A percentile compares a stretch with the other conserved stretches of the same genome.
phyloP scores from a whole-genome alignment of 2,329 filamentous ascomycete genomes.

The Fusarium transvaalense region DNA sequence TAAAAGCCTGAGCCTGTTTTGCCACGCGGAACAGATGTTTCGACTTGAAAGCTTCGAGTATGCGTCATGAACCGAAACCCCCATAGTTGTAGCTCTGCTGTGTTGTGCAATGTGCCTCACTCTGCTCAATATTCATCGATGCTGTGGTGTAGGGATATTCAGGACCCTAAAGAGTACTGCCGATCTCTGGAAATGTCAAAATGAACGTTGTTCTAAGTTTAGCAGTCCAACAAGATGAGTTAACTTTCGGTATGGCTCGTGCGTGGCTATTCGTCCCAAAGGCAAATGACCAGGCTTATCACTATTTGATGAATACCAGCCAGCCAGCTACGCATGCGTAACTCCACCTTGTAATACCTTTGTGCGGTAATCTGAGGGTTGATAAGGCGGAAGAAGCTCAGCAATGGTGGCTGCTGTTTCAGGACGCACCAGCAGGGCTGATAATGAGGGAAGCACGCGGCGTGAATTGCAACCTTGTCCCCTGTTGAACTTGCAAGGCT shows the following conservation, averaged over 20 bases:
- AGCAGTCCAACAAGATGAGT: conserved; percentile 17
- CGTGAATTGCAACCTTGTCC: conserved; percentile 15
- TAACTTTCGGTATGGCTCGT: conserved; percentile 39
- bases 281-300: not conserved
- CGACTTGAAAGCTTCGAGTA: conserved; percentile 3
- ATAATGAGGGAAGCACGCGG: conserved; percentile 10
- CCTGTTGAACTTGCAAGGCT: conserved; percentile 9
- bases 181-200: conserved; percentile 29
- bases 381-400: conserved; percentile 8
- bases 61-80: conserved; percentile 1
- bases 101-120: conserved; percentile 17
- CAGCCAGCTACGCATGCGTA: not conserved
- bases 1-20: not conserved
- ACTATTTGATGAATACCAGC: not conserved
- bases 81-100: not conserved
- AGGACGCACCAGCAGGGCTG: conserved; percentile 36
- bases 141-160: conserved; percentile 30
- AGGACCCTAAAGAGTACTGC: conserved; percentile 15
- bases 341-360: not conserved
- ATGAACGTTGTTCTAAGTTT: conserved; percentile 38
- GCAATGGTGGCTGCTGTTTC: conserved; percentile 30
- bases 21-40: conserved; percentile 7
- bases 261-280: conserved; percentile 26
- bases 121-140: conserved; percentile 1
- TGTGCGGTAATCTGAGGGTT: conserved; percentile 7